These are phyloP conservation scores for Panellus pusillus DNA, from an alignment of 768 basidiomycete species.

Conservation along the genomic window DNA sequence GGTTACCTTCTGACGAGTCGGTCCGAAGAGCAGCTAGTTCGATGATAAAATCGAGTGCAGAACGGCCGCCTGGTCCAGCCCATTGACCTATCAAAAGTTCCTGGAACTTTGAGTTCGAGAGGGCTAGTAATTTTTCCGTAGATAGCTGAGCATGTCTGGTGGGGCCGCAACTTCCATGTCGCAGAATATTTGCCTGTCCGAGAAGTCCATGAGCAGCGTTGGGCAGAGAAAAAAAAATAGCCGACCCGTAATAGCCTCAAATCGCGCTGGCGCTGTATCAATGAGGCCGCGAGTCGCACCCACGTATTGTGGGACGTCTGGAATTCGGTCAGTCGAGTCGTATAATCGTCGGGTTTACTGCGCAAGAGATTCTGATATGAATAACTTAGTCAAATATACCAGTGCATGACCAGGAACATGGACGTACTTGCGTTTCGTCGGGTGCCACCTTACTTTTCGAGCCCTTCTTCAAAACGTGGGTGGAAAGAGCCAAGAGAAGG, in stretches of 20 bases:
- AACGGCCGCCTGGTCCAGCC: slow-evolving; percentile 25
- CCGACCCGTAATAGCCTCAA: slow-evolving; percentile 30
- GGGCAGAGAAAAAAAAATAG: not conserved
- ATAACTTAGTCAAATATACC: not conserved
- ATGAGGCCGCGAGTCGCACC: slow-evolving; percentile 36
- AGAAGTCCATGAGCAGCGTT: not conserved
- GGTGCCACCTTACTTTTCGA: slow-evolving; percentile 18
- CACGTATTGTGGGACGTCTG: slow-evolving; percentile 35
- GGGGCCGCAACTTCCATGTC: not conserved
- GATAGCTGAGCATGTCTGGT: slow-evolving; percentile 29
- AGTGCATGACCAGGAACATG: not conserved
- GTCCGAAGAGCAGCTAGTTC: slow-evolving; percentile 18
- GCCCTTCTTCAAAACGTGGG: slow-evolving; percentile 44
- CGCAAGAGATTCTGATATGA: slow-evolving; percentile 28
- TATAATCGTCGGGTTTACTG: slow-evolving; percentile 36
- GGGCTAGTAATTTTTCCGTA: slow-evolving; percentile 31
- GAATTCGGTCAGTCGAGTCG: slow-evolving; percentile 30
- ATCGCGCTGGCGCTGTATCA: slow-evolving; percentile 35
- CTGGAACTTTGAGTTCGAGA: slow-evolving; percentile 32
- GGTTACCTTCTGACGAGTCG: not conserved
- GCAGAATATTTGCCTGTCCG: not conserved
- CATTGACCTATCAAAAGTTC: slow-evolving; percentile 27
- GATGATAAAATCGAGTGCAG: slow-evolving; percentile 29
- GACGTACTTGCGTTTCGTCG: slow-evolving; percentile 22
- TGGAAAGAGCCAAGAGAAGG: slow-evolving; percentile 50